phyloP scores from a whole-genome alignment of 2,329 filamentous ascomycete genomes.

The Nemania abortiva region DNA sequence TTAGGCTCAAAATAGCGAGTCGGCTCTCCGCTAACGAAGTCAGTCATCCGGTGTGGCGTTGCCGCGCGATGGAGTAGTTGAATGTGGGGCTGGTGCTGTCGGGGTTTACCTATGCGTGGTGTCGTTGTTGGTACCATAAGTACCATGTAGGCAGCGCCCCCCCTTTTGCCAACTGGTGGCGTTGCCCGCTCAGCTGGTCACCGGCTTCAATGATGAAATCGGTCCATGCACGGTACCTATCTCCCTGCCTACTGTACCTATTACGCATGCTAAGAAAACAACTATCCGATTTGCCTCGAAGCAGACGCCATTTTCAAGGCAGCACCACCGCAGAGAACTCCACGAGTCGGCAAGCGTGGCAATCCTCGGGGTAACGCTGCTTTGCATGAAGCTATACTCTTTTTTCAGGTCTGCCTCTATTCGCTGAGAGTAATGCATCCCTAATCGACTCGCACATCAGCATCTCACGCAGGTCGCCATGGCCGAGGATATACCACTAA shows the following conservation, averaged over 20 bases:
- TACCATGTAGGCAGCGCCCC: too few species aligned
- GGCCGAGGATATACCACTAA: constrained; percentile 70
- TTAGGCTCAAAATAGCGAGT: too few species aligned
- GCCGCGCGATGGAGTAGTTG: neutral
- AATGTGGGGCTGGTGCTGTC: neutral
- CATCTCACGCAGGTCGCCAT: constrained; percentile 45
- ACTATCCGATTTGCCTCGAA: constrained; percentile 6
- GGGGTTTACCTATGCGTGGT: neutral
- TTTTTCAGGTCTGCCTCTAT: neutral
- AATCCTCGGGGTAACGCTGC: constrained; percentile 7
- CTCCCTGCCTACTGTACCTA: neutral
- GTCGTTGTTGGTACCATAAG: too few species aligned
- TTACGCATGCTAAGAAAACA: neutral
- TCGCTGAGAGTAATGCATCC: constrained; percentile 34
- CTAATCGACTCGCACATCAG: constrained; percentile 25
- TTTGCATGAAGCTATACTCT: constrained; percentile 7
- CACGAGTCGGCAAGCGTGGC: constrained; percentile 20
- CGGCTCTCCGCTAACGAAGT: neutral
- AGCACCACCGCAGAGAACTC: neutral
- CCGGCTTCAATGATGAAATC: constrained; percentile 18
- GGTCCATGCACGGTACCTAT: neutral
- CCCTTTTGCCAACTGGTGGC: constrained; percentile 4
- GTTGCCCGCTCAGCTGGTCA: neutral
- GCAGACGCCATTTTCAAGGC: neutral
- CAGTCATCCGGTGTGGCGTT: constrained; percentile 34